These are phyloP conservation scores for Sclerotinia trifoliorum DNA, from an alignment of 2,329 filamentous ascomycete genomes.

Conservation along the genomic window DNA sequence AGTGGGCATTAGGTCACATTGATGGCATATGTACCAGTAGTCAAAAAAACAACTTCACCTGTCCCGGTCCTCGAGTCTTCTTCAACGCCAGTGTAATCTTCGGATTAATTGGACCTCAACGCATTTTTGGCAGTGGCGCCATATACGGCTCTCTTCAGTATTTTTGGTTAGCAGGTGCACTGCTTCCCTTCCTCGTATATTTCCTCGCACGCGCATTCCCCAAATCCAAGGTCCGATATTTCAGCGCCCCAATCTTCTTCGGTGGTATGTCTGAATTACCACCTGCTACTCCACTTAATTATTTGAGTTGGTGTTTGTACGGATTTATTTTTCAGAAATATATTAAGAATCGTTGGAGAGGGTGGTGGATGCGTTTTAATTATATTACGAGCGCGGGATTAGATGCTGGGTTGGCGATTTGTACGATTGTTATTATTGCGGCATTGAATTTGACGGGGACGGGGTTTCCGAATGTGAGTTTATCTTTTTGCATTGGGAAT, in stretches of 20 bases:
- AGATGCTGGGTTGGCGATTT: conserved; percentile 65
- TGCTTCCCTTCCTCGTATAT: conserved; percentile 61
- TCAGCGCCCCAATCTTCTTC: conserved; percentile 25
- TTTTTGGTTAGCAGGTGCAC: conserved; percentile 68
- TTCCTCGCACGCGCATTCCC: conserved; percentile 55
- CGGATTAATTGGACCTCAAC: conserved; percentile 69
- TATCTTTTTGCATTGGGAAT: background rate
- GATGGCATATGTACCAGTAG: conserved; percentile 57
- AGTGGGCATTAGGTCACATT: conserved; percentile 61
- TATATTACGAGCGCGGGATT: conserved; percentile 71
- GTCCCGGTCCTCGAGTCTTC: conserved; percentile 47
- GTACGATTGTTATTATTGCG: conserved; percentile 69
- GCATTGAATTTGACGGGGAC: conserved; percentile 61
- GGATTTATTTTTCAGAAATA: conserved; percentile 68
- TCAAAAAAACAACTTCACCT: conserved; percentile 49
- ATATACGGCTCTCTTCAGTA: conserved; percentile 64
- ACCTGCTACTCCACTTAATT: conserved; percentile 68
- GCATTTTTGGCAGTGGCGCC: conserved; percentile 43
- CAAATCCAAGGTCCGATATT: conserved; percentile 54
- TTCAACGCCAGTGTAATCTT: conserved; percentile 70
- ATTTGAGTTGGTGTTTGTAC: conserved; percentile 65
- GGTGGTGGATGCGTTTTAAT: conserved; percentile 78
- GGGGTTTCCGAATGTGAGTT: conserved; percentile 48
- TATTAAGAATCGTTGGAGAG: conserved; percentile 62
- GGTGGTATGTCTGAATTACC: conserved; percentile 43